A percentile compares a stretch with the other conserved stretches of the same genome.
These are phyloP conservation scores for Talaromyces borbonicus DNA, from an alignment of 495 filamentous ascomycete genomes.

Conservation along the genomic window DNA sequence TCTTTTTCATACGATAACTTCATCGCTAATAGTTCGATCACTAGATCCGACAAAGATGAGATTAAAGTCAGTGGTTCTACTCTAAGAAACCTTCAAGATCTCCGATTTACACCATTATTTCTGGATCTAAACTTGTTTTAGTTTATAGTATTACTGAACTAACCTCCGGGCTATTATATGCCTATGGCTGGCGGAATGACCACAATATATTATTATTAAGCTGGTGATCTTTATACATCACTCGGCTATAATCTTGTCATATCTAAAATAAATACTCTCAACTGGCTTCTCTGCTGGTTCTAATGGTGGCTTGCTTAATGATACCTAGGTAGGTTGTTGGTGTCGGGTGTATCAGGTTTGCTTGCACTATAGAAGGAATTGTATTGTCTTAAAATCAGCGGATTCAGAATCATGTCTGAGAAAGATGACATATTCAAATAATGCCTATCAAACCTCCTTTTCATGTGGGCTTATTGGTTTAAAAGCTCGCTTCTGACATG, in stretches of 20 bases:
- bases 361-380: too few relatives aligned
- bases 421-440: too few relatives aligned
- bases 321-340: too few relatives aligned
- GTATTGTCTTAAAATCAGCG: too few relatives aligned
- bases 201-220: conserved; percentile 70
- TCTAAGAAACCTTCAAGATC: conserved; percentile 65
- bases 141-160: conserved; percentile 67
- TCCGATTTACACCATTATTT: conserved; percentile 78
- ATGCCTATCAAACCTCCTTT: too few relatives aligned
- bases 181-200: conserved; percentile 78
- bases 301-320: conserved; percentile 16
- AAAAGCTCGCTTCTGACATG: too few relatives aligned
- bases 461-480: too few relatives aligned
- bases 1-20: background rate
- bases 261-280: conserved; percentile 59
- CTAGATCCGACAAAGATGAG: conserved; percentile 33
- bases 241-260: conserved; percentile 67
- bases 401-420: too few relatives aligned
- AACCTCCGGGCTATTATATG: conserved; percentile 76
- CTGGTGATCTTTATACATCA: conserved; percentile 86
- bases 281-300: conserved; percentile 44
- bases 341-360: too few relatives aligned
- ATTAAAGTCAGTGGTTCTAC: conserved; percentile 75
- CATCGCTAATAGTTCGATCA: background rate
- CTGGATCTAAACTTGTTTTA: conserved; percentile 76